Base-by-base conservation (phyloP, 2,329 filamentous ascomycete species). In the Ophiostoma montium region DNA sequence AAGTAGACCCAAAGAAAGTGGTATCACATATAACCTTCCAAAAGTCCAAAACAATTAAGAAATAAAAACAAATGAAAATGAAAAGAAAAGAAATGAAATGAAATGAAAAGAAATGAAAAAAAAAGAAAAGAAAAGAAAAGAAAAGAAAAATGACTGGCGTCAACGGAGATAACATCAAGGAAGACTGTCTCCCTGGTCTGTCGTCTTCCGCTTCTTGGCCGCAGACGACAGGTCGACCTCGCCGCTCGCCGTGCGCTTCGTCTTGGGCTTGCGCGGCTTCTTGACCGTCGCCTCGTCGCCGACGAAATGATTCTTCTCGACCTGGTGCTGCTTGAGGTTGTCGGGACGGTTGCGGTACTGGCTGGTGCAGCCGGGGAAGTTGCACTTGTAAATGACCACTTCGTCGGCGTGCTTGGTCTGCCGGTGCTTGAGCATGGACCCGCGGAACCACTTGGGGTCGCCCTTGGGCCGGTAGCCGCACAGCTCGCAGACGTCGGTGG, bases 391-490 rank as follows among this genome's bases (percentile, higher is more conserved):
- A 3, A 76, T 73, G 52, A 65, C 64, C 52, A 65, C 64, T 8
- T 71, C 69, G 33, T 70, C 70, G 3, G 63, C 65, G 60, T 78
- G 74, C 59, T 74, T 70, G 51, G 71, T 62, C 58, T 71, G 74
- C 63, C 66, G 74, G 58, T 78, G 74, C 59, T 76, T 78, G 45
- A 72, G 68, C 73, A 78, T 75, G 58, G 71, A 75, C 6, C 73
- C 73, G 41, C 69, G 69, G 57, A 76, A 77, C 74, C 74, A 77
- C 51, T 70, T 67, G n/a, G 74, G 72, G 45, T 74, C 67, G 4
- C 74, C 74, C 53, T 71, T 74, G 1, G 74, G 74, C 10, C 71
- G 65, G 60, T 77, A 77, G 3, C 69, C 71, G 52, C 74, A 78
- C 16, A 74, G 61, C 19, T 70, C 67, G 56, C 74, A 77, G 53